phyloP scores from a whole-genome alignment of 2,329 filamentous ascomycete genomes.

The Colletotrichum sansevieriae region DNA sequence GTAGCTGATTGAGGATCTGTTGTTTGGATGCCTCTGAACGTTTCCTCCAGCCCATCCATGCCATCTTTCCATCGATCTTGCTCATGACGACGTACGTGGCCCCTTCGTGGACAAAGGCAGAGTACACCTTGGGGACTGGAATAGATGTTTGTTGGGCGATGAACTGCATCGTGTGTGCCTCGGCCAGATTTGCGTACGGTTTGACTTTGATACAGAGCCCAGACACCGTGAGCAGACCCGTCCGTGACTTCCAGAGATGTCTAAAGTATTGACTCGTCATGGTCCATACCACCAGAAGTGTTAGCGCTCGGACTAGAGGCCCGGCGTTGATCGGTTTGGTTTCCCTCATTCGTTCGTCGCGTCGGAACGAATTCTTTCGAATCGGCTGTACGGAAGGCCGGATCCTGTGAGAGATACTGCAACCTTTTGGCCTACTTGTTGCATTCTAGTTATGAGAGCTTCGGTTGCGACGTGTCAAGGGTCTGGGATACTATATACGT shows the following conservation, averaged over 20 bases:
- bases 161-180: slow-evolving; percentile 56
- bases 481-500: no score
- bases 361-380: no score
- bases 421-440: no score
- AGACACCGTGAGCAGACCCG: not conserved
- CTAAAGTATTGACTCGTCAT: not conserved
- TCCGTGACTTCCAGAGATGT: not conserved
- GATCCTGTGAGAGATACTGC: no score
- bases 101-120: slow-evolving; percentile 53
- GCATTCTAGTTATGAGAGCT: no score
- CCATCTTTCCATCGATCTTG: slow-evolving; percentile 48
- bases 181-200: slow-evolving; percentile 49
- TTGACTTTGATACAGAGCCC: slow-evolving; percentile 51
- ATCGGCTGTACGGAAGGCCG: no score
- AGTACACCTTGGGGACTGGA: slow-evolving; percentile 59
- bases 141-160: slow-evolving; percentile 56
- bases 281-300: not conserved
- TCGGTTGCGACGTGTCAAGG: no score
- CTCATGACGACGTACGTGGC: slow-evolving; percentile 59
- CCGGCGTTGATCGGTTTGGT: not conserved
- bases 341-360: no score
- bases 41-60: slow-evolving; percentile 30
- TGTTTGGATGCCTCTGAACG: slow-evolving; percentile 42
- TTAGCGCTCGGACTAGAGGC: not conserved
- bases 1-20: slow-evolving; percentile 44